Percentiles rank a stretch among this genome's conserved stretches.
These are phyloP conservation scores for Sarocladiaceae sp. DNA, from an alignment of 2,329 filamentous ascomycete species.

Conservation along the genomic window DNA sequence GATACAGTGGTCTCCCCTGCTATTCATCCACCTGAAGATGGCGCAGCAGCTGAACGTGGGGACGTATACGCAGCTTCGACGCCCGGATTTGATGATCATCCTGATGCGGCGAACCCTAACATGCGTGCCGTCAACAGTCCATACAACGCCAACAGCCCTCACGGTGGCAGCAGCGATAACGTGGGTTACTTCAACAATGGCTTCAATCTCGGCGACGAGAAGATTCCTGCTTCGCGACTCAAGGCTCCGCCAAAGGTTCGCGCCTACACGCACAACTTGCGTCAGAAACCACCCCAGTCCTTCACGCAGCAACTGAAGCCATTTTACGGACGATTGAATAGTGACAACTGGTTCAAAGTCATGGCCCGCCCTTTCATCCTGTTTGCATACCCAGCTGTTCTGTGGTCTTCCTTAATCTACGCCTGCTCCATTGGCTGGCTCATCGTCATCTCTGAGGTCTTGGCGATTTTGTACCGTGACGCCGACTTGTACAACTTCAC, in stretches of 20 bases:
- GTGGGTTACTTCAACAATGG: conserved; percentile 21
- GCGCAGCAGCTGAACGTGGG: neutral
- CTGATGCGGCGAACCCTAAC: neutral
- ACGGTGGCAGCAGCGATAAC: conserved; percentile 18
- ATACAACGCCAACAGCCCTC: neutral
- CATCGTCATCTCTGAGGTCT: conserved; percentile 87
- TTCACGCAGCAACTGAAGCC: conserved; percentile 71
- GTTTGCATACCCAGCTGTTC: conserved; percentile 79
- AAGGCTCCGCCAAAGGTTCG: conserved; percentile 29
- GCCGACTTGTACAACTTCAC: conserved; percentile 72
- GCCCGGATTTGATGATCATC: neutral
- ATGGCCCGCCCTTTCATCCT: conserved; percentile 78
- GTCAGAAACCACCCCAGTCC: conserved; percentile 61
- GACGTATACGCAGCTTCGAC: neutral
- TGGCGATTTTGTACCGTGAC: conserved; percentile 74
- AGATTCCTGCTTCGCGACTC: conserved; percentile 31
- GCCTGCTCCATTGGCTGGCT: conserved; percentile 89
- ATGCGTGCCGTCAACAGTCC: conserved; percentile 8
- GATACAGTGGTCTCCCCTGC: neutral
- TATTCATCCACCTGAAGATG: neutral
- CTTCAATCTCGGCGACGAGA: conserved; percentile 36
- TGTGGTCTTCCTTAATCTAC: conserved; percentile 86
- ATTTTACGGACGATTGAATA: conserved; percentile 73
- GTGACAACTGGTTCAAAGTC: conserved; percentile 76
- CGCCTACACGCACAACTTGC: conserved; percentile 68